Evolutionary conservation across 2,329 filamentous ascomycete species (phyloP).

Genomic region (Alternaria tenuissima): DNA sequence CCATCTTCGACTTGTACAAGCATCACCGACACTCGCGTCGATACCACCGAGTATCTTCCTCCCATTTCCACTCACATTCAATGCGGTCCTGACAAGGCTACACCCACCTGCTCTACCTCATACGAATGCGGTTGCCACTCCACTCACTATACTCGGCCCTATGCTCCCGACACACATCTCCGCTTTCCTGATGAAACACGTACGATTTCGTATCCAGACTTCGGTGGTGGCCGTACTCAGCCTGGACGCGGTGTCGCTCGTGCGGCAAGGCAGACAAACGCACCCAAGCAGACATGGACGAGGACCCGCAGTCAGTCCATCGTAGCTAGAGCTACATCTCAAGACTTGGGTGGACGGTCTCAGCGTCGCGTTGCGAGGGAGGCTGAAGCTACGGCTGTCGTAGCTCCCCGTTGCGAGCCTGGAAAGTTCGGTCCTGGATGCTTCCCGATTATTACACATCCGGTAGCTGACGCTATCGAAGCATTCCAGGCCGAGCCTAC

Average conservation of each 20-base stretch:
- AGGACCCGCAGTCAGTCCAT: no score
- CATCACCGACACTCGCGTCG: not conserved
- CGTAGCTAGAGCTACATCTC: no score
- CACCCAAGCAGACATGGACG: no score
- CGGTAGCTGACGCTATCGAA: not conserved
- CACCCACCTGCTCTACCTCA: not conserved
- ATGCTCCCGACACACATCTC: not conserved
- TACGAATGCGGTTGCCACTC: not conserved
- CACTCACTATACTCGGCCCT: not conserved
- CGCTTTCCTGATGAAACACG: not conserved
- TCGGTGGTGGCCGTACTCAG: no score
- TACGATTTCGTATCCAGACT: no score
- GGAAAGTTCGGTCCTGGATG: not conserved
- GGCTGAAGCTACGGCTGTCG: not conserved
- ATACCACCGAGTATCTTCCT: no score
- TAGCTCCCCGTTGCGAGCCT: not conserved
- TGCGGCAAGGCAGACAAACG: no score
- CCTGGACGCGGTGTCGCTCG: no score
- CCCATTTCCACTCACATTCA: not conserved
- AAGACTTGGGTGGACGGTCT: no score
- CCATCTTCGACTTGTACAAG: not conserved
- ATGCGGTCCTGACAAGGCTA: not conserved
- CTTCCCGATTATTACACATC: not conserved
- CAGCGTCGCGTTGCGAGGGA: not conserved
- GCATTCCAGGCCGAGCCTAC: no score